Conservation (phyloP, 75 land plant genomes). For the Selaginella tamariscina region DNA sequence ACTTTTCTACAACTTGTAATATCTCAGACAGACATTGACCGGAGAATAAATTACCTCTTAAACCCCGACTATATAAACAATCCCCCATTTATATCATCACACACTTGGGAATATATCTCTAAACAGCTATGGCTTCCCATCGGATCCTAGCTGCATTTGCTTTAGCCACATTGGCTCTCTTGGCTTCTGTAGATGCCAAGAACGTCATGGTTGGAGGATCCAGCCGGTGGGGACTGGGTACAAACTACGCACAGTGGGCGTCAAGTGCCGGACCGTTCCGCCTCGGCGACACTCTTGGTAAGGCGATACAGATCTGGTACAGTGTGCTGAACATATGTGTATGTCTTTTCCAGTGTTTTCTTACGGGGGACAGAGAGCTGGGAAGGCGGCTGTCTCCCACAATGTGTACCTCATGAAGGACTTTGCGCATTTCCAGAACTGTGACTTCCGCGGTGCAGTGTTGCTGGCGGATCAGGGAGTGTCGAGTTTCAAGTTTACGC, state of each 20-base stretch:
- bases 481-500: slow-evolving; percentile 32
- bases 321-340: too few species aligned
- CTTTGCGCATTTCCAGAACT: slow-evolving; percentile 21
- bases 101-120: too few species aligned
- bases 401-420: slow-evolving; percentile 38
- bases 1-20: background rate
- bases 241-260: slow-evolving; percentile 52
- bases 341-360: slow-evolving; percentile 42
- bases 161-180: background rate
- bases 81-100: background rate
- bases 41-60: background rate
- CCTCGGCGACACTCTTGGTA: slow-evolving; percentile 38
- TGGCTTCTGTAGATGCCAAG: slow-evolving; percentile 11
- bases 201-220: slow-evolving; percentile 40
- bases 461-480: slow-evolving; percentile 31
- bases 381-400: slow-evolving; percentile 24
- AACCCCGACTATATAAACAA: background rate
- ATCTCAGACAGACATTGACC: background rate
- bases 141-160: background rate
- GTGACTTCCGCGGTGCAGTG: slow-evolving; percentile 31
- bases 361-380: slow-evolving; percentile 21
- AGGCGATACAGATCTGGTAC: too few species aligned
- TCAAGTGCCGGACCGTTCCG: slow-evolving; percentile 32
- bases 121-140: too few species aligned
- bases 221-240: slow-evolving; percentile 37